Conservation (phyloP, 202 grass and related monocot species). For the Musa balbisiana region DNA sequence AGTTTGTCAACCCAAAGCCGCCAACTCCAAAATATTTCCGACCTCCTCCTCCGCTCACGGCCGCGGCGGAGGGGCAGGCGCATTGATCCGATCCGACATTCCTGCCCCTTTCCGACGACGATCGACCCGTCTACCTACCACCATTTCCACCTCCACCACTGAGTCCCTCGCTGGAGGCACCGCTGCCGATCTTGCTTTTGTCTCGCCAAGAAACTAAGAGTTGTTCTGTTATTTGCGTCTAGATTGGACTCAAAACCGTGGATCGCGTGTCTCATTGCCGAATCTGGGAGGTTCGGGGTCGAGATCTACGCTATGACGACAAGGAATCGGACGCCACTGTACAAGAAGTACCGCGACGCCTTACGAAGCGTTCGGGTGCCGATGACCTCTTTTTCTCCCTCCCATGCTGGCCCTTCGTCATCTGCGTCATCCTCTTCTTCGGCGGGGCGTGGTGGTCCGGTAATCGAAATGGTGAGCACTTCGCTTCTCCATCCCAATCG, state of each 20-base stretch:
- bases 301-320: constrained; percentile 34
- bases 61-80: not conserved
- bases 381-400: not conserved
- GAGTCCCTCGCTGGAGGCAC: not conserved
- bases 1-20: not conserved
- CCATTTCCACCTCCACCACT: not conserved
- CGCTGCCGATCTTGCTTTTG: not conserved
- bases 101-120: not conserved
- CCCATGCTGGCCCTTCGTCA: not conserved
- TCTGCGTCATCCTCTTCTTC: constrained; percentile 6
- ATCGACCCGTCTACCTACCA: too few relatives aligned
- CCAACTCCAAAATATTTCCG: not conserved
- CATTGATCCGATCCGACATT: not conserved
- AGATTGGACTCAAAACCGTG: not conserved
- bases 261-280: constrained; percentile 14
- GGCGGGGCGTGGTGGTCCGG: constrained; percentile 12
- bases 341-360: constrained; percentile 44
- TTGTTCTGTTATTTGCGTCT: not conserved
- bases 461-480: constrained; percentile 32
- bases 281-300: constrained; percentile 8
- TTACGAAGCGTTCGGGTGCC: constrained; percentile 35
- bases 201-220: not conserved
- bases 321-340: constrained; percentile 40
- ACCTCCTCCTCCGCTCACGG: not conserved
- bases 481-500: constrained; percentile 38